Evolutionary conservation across 116 monocot species (phyloP).

Genomic region (Cymodocea nodosa): DNA sequence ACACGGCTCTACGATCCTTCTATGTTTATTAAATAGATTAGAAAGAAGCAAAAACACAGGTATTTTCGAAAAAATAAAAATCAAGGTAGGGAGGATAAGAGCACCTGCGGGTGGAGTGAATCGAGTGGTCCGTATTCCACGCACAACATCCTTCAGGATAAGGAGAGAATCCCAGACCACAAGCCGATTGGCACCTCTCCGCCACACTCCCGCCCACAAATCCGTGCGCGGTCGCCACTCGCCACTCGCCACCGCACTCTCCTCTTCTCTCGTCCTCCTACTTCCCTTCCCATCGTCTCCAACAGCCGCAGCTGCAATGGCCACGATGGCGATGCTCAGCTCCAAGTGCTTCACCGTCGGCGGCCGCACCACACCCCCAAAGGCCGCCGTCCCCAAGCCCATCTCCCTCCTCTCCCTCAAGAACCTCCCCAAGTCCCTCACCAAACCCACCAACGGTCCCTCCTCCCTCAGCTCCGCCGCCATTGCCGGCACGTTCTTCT

Average conservation of each 20-base stretch:
- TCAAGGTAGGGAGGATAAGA: background rate
- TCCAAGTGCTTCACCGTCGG: constrained; percentile 34
- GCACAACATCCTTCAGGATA: constrained; percentile 11
- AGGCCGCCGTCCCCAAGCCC: constrained; percentile 14
- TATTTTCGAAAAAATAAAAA: too few species aligned
- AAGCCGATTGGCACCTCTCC: constrained; percentile 2
- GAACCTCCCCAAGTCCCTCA: constrained; percentile 27
- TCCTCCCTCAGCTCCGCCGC: constrained; percentile 14
- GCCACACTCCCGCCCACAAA: background rate
- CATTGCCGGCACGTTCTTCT: constrained; percentile 41
- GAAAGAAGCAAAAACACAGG: too few species aligned
- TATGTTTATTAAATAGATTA: too few species aligned
- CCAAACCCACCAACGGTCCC: background rate
- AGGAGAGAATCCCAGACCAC: constrained; percentile 16
- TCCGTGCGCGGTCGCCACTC: background rate
- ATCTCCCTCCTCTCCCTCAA: constrained; percentile 36
- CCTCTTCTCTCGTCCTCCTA: background rate
- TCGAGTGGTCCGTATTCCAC: constrained; percentile 15
- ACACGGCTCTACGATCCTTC: too few species aligned
- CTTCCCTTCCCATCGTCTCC: constrained; percentile 2
- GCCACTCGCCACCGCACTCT: background rate
- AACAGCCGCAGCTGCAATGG: constrained; percentile 19
- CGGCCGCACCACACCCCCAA: constrained; percentile 2
- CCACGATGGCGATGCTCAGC: constrained; percentile 46
- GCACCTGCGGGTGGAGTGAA: background rate